Evolutionary conservation across 805 yeast genomes (phyloP).

Genomic region (Hanseniaspora lachancei): DNA sequence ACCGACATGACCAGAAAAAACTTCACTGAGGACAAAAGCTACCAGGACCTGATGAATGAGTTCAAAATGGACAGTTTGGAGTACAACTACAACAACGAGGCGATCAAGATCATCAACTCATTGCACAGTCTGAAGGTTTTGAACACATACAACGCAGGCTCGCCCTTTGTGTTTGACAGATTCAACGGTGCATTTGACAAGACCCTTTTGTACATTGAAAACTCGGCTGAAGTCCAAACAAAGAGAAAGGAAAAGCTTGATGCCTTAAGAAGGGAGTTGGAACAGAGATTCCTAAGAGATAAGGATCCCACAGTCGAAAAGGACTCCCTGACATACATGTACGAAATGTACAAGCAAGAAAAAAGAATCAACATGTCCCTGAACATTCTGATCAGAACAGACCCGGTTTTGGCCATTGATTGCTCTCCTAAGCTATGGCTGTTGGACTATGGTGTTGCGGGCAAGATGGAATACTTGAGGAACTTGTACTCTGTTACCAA

Average conservation of each 20-base stretch:
- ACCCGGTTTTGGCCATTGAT: conserved; percentile 60
- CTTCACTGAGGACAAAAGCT: conserved; percentile 17
- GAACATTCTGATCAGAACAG: conserved; percentile 19
- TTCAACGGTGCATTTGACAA: conserved; percentile 1
- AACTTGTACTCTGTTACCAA: conserved; percentile 58
- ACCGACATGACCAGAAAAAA: conserved; percentile 17
- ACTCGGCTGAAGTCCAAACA: background rate
- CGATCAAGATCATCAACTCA: conserved; percentile 21
- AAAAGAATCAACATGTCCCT: background rate
- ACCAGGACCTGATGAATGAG: conserved; percentile 10
- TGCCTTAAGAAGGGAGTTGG: conserved; percentile 29
- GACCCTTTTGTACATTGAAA: conserved; percentile 2
- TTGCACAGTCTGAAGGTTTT: conserved; percentile 39
- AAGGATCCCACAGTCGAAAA: background rate
- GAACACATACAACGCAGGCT: conserved; percentile 82
- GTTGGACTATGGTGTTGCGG: conserved; percentile 66
- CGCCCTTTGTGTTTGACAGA: conserved; percentile 43
- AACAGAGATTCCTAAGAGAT: background rate
- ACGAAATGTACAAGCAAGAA: conserved; percentile 4
- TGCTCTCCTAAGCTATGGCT: conserved; percentile 59
- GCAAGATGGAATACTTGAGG: conserved; percentile 49
- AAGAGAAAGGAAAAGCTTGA: conserved; percentile 22
- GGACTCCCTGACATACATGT: background rate
- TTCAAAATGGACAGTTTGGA: background rate
- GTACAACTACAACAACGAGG: background rate